These are phyloP conservation scores for Aspergillus nomiae DNA, from an alignment of 2,329 filamentous ascomycete genomes.

Conservation along the genomic window DNA sequence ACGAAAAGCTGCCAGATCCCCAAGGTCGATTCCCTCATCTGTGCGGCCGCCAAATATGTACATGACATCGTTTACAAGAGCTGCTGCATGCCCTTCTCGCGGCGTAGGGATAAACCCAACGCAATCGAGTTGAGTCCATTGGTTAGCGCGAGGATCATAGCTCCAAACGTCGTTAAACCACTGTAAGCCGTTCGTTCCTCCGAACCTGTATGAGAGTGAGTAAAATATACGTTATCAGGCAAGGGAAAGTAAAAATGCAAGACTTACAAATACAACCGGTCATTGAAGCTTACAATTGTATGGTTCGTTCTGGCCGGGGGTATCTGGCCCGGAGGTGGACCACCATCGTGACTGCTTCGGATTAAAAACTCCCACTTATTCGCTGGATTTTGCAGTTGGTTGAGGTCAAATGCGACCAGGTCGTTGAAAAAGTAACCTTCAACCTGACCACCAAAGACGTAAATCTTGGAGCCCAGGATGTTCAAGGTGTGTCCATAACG, in stretches of 20 bases:
- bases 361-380: slow-evolving; percentile 97
- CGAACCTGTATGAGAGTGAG: slow-evolving; percentile 65
- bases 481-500: slow-evolving; percentile 96
- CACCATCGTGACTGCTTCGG: slow-evolving; percentile 64
- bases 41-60: slow-evolving; percentile 97
- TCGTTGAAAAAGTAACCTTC: slow-evolving; percentile 99
- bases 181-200: slow-evolving; percentile 89
- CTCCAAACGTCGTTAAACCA: slow-evolving; percentile 99
- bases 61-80: slow-evolving; percentile 96
- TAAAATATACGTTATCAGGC: not conserved
- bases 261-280: slow-evolving; percentile 87
- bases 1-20: slow-evolving; percentile 84
- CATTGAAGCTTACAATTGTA: slow-evolving; percentile 85
- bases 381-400: slow-evolving; percentile 84
- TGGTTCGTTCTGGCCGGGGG: slow-evolving; percentile 95
- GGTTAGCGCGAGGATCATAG: slow-evolving; percentile 80
- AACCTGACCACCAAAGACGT: slow-evolving; percentile 95
- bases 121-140: slow-evolving; percentile 88
- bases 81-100: slow-evolving; percentile 90
- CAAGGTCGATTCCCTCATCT: slow-evolving; percentile 87
- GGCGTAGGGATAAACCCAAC: slow-evolving; percentile 96
- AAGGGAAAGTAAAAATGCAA: not conserved
- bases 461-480: slow-evolving; percentile 95
- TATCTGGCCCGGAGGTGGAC: slow-evolving; percentile 63
- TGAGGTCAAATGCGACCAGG: slow-evolving; percentile 90